Evolutionary conservation across 192 early-diverging fungal genomes (phyloP).

Genomic region (Coemansia sp.): DNA sequence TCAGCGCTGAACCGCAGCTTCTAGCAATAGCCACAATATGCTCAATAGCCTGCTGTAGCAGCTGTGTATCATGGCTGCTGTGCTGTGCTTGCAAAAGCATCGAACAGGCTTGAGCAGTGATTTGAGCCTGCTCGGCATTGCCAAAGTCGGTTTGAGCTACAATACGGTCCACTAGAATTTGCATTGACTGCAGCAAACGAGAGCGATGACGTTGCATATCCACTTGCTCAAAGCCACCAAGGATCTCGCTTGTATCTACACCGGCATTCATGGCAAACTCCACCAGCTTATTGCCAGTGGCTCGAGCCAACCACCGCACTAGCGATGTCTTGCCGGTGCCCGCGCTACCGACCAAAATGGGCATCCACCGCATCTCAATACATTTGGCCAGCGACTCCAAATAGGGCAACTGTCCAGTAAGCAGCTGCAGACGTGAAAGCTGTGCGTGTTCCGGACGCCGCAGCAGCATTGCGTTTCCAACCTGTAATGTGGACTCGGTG

Average conservation of each 20-base stretch:
- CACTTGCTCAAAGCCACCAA: conserved; percentile 97
- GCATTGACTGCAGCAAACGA: conserved; percentile 6
- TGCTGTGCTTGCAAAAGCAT: conserved; percentile 2
- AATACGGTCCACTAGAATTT: conserved; percentile 1
- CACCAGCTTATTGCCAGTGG: conserved; percentile 79
- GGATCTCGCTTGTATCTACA: conserved; percentile 90
- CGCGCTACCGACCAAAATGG: conserved; percentile 81
- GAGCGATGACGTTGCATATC: conserved; percentile 71
- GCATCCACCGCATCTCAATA: conserved; percentile 88
- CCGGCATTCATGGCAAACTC: conserved; percentile 96
- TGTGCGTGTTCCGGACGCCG: conserved; percentile 41
- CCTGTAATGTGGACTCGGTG: conserved; percentile 53
- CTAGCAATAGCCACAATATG: not conserved
- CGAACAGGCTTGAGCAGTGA: conserved; percentile 2
- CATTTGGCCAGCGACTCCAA: conserved; percentile 82
- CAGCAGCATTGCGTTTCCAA: conserved; percentile 63
- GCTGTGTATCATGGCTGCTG: not conserved
- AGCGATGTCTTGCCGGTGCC: conserved; percentile 87
- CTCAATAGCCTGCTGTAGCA: not conserved
- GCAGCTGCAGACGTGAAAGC: conserved; percentile 55
- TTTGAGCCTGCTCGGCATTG: not conserved
- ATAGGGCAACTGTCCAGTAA: conserved; percentile 63
- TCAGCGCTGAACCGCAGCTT: not conserved
- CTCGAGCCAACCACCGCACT: conserved; percentile 74
- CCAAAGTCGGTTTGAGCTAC: conserved; percentile 10